Base-by-base conservation (phyloP, 352 stramenopile species). In the Globisporangium spinosum region DNA sequence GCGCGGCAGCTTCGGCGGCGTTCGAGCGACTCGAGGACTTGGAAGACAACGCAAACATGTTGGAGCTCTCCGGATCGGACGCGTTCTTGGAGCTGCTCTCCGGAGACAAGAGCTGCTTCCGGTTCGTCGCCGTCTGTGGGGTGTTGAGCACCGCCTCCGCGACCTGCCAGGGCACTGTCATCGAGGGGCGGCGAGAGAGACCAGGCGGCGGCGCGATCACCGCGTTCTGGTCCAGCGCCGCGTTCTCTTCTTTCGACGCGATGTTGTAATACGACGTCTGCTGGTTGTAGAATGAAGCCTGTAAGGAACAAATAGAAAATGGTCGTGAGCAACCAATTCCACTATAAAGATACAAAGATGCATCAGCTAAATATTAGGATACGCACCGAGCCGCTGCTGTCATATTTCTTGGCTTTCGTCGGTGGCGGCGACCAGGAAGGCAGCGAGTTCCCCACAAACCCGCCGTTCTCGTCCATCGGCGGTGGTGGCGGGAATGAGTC, bases 161-260 rank as follows among this genome's bases (percentile, higher is more conserved):
- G 40, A 94, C 87, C 71, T 94, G 87, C 87, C 87, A 94, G 0
- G 87, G 87, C 25, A 94, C 87, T 3, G 87, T 94, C 87, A 94
- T 94, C 2, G 87, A 94, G 9, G 87, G 85, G 2, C 87, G 80
- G 35, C 87, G 83, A 35, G 85, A 85, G 10, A 94, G 77, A 12
- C 87, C 87, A 23, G 87, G 87, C 2, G 87, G 87, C 2, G 86
- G 86, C 2, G 81, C 73, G 15, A 92, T 83, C 25, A 90, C 72
- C 0, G 83, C 73, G 40, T 93, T 90, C 34, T 91, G 85, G 62
- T 93, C 85, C 47, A 79, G 77, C 15, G 62, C 67, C 9, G 70
- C 25, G 6, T 78, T 67, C n/a, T 93, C 84, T 53, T 90, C 82
- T 43, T 79, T 80, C 15, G 82, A 88, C 35, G 83, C 77, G 47